Evolutionary conservation across 495 filamentous ascomycete species (phyloP).

Genomic region (Cladorrhinum samala): DNA sequence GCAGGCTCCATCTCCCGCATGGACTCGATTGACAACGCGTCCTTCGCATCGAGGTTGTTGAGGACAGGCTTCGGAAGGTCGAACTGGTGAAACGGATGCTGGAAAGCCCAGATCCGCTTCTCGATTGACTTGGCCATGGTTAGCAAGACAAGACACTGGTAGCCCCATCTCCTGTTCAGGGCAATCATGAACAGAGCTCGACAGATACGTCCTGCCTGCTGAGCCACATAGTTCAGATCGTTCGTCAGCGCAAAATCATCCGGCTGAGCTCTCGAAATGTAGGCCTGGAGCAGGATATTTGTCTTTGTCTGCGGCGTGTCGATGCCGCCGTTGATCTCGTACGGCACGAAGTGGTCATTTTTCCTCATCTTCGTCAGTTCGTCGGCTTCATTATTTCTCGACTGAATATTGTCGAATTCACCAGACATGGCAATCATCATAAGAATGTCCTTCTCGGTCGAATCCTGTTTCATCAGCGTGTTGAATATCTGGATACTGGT

Average conservation of each 20-base stretch:
- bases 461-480: slow-evolving; percentile 71
- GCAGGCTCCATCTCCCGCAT: slow-evolving; percentile 86
- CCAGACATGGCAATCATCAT: slow-evolving; percentile 94
- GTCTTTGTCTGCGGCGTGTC: slow-evolving; percentile 84
- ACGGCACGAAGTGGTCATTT: slow-evolving; percentile 58
- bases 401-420: slow-evolving; percentile 96
- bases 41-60: slow-evolving; percentile 72
- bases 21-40: slow-evolving; percentile 66
- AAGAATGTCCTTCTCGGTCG: slow-evolving; percentile 82
- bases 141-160: slow-evolving; percentile 83
- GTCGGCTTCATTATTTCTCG: slow-evolving; percentile 74
- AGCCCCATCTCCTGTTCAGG: slow-evolving; percentile 86
- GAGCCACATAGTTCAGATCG: slow-evolving; percentile 89
- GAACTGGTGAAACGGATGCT: slow-evolving; percentile 94
- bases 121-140: slow-evolving; percentile 95
- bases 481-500: slow-evolving; percentile 95
- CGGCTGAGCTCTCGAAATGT: slow-evolving; percentile 81
- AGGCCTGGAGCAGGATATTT: slow-evolving; percentile 89
- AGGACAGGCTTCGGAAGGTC: slow-evolving; percentile 79
- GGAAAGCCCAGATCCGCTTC: slow-evolving; percentile 86
- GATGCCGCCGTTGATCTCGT: slow-evolving; percentile 66
- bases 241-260: slow-evolving; percentile 91
- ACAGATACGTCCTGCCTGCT: slow-evolving; percentile 92
- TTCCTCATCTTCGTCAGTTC: slow-evolving; percentile 59
- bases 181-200: slow-evolving; percentile 96